Base-by-base conservation (phyloP, 257 asterid genomes). In the Solanum tacnaense region DNA sequence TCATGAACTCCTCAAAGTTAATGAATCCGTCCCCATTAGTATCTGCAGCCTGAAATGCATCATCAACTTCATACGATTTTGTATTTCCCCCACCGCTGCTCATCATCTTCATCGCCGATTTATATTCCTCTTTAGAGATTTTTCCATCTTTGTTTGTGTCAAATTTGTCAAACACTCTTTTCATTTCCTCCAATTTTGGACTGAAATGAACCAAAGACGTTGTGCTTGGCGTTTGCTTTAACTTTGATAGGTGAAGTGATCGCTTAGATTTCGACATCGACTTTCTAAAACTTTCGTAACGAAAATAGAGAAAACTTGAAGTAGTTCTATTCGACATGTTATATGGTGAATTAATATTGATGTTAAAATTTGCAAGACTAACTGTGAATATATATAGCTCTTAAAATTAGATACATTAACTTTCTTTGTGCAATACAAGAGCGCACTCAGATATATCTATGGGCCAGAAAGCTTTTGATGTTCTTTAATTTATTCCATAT, bases 101-200 rank as follows among this genome's bases (percentile, higher is more conserved):
- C 58, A 92, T 89, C 86, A 86, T 72, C 32, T 71, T 60, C 32
- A 92, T 82, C n/a, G 90, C 92, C 2, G 46, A 73, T 78, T 39
- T 49, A 88, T 89, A 89, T 76, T 93, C 94, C 7, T 87, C 89
- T 34, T 72, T 56, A 34, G 94, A 90, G 38, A 93, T 92, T 38
- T 90, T 93, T 5, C 95, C 95, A 34, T 93, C 93, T 12, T 89
- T 88, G 88, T 92, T 90, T 62, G 87, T 3, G 89, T 93, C 95
- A 75, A 89, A 91, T 75, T 90, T 90, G 90, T 62, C 70, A 86
- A 93, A 92, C 4, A 92, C 89, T 34, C 16, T 86, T 79, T 83
- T 87, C 86, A 88, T 74, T 27, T 93, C 94, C 15, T 91, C 92
- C 46, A 13, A 34, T 18, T 39, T 89, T 9, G 91, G 90, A 38